Conservation (phyloP, 352 stramenopile species). For the Globisporangium cystogenes region DNA sequence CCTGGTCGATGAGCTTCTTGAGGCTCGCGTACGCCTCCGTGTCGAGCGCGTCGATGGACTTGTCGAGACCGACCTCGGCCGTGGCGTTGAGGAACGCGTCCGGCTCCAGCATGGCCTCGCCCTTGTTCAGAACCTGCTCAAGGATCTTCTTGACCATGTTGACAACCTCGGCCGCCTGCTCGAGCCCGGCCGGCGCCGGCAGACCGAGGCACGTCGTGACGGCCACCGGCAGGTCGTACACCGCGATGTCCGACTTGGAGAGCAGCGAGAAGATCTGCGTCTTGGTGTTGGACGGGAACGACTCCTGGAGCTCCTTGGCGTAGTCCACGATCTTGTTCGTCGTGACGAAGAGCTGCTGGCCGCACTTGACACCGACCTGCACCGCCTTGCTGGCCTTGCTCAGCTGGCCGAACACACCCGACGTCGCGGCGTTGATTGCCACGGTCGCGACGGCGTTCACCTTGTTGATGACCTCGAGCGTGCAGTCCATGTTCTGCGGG, state of each 20-base stretch:
- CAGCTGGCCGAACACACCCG: conserved; percentile 48
- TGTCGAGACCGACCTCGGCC: conserved; percentile 8
- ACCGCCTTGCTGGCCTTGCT: conserved; percentile 32
- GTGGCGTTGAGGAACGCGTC: conserved; percentile 31
- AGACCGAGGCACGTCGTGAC: conserved; percentile 41
- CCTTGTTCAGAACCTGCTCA: conserved; percentile 25
- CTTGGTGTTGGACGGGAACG: conserved; percentile 34
- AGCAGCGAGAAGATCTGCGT: conserved; percentile 43
- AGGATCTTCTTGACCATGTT: conserved; percentile 13
- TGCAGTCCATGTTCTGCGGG: conserved; percentile 61
- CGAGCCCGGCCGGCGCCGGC: conserved; percentile 3
- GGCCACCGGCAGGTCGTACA: conserved; percentile 41
- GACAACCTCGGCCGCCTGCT: conserved; percentile 4
- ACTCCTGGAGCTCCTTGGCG: conserved; percentile 26
- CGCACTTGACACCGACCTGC: conserved; percentile 36
- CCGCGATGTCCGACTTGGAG: conserved; percentile 46
- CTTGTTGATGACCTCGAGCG: conserved; percentile 43
- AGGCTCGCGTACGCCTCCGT: conserved; percentile 9
- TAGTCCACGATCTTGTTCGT: conserved; percentile 36
- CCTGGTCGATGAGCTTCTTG: conserved; percentile 27
- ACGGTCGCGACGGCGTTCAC: conserved; percentile 37
- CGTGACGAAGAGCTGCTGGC: conserved; percentile 36
- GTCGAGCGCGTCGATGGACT: conserved; percentile 3
- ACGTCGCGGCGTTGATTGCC: conserved; percentile 40
- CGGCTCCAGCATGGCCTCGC: conserved; percentile 23